A percentile compares a stretch with the other conserved stretches of the same genome.
phyloP scores from a whole-genome alignment of 495 filamentous ascomycete species.

The Penicillium riverlandense region DNA sequence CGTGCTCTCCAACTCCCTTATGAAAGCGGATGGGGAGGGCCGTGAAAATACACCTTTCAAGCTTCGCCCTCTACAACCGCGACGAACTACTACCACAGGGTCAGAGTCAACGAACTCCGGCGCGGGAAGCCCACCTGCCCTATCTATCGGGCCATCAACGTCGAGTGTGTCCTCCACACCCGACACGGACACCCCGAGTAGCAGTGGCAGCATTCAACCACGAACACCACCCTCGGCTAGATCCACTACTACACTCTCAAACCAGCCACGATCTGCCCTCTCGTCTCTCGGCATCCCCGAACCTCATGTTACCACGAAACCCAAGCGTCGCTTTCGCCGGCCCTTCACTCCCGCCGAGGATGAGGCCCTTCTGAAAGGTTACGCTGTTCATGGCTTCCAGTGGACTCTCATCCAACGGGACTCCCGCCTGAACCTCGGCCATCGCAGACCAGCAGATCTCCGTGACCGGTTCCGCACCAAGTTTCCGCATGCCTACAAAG shows the following conservation, averaged over 20 bases:
- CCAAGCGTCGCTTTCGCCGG: conserved; percentile 37
- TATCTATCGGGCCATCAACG: conserved; percentile 9
- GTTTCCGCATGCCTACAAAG: conserved; percentile 65
- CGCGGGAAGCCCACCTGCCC: conserved; percentile 4
- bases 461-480: conserved; percentile 77
- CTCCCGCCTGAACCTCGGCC: conserved; percentile 53
- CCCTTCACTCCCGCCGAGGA: conserved; percentile 73
- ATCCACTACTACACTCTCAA: conserved; percentile 11
- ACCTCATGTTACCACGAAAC: conserved; percentile 27
- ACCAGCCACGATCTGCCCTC: conserved; percentile 22
- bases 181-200: conserved; percentile 3
- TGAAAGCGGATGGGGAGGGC: conserved; percentile 23
- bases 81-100: background rate
- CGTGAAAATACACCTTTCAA: conserved; percentile 18
- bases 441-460: conserved; percentile 68
- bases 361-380: conserved; percentile 66
- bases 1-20: conserved; percentile 30
- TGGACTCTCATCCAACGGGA: conserved; percentile 81
- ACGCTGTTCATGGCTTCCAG: conserved; percentile 63
- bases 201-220: background rate
- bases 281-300: conserved; percentile 32
- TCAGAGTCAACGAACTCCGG: conserved; percentile 7
- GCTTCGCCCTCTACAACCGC: conserved; percentile 15
- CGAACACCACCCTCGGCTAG: conserved; percentile 7
- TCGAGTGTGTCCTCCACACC: conserved; percentile 16